phyloP scores from a whole-genome alignment of 176 grass and related monocot species.

The Oryza glaberrima region DNA sequence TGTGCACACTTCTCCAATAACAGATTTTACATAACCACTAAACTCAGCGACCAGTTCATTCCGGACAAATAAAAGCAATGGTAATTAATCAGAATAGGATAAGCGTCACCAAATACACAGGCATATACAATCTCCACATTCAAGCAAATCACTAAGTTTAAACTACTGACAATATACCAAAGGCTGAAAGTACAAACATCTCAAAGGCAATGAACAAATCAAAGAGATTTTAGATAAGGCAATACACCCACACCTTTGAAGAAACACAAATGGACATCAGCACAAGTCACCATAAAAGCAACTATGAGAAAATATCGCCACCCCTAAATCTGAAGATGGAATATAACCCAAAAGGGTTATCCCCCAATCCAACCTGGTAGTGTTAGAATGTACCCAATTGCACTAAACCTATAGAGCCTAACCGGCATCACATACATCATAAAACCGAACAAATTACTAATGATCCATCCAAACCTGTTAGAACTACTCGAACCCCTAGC shows the following conservation, averaged over 20 bases:
- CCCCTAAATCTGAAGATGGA: conserved; percentile 1
- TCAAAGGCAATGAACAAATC: not conserved
- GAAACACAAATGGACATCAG: not conserved
- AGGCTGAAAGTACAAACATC: not conserved
- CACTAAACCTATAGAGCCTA: not conserved
- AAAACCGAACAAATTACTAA: not conserved
- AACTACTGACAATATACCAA: not conserved
- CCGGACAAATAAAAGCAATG: not conserved
- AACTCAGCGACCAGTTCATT: not conserved
- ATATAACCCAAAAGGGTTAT: conserved; percentile 9
- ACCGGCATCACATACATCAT: not conserved
- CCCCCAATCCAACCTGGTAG: not conserved
- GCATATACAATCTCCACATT: not conserved
- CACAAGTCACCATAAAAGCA: not conserved
- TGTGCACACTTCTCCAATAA: not conserved
- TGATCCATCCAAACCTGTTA: no score
- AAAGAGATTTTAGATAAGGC: not conserved
- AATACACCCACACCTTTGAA: not conserved
- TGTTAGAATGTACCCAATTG: not conserved
- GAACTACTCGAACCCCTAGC: not conserved
- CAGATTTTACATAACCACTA: not conserved
- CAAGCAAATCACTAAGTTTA: not conserved
- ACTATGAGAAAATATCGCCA: not conserved
- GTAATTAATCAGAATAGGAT: conserved; percentile 12
- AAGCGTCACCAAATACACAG: not conserved